Conservation (phyloP, 176 grass and related monocot species). For the Secale cereale region DNA sequence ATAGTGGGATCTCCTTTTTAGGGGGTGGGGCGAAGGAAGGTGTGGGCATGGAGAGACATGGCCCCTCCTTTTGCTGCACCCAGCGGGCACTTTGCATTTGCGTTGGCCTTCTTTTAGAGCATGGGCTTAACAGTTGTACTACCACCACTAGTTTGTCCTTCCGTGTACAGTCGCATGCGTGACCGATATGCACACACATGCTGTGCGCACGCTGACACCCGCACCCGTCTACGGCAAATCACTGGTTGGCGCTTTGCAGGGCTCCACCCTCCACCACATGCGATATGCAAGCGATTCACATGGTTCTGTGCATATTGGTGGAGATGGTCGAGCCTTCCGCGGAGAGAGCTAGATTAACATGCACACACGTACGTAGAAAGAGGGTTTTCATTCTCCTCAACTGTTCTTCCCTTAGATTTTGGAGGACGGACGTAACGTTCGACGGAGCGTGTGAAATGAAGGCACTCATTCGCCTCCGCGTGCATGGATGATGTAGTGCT, state of each 20-base stretch:
- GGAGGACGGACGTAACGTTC: not conserved
- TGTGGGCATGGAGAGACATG: slow-evolving; percentile 38
- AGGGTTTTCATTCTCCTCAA: not conserved
- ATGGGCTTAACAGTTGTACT: slow-evolving; percentile 28
- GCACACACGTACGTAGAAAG: not conserved
- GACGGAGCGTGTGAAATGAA: slow-evolving; percentile 24
- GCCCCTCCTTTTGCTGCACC: slow-evolving; percentile 30
- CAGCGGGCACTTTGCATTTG: slow-evolving; percentile 25
- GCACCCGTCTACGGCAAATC: not conserved
- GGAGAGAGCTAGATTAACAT: not conserved
- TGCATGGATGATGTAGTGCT: not conserved
- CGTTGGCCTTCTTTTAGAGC: slow-evolving; percentile 30
- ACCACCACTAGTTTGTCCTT: slow-evolving; percentile 22
- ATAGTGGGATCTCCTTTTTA: slow-evolving; percentile 98
- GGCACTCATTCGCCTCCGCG: slow-evolving; percentile 16
- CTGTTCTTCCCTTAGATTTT: not conserved
- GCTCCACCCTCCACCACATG: not conserved
- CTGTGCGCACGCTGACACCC: not conserved
- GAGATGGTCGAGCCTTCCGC: not conserved
- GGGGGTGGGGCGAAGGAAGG: not conserved
- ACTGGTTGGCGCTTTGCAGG: not conserved
- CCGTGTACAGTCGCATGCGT: slow-evolving; percentile 9
- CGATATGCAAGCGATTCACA: not conserved
- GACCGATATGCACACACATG: slow-evolving; percentile 12
- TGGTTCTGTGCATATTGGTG: not conserved